Percentiles rank a stretch among this genome's conserved stretches.
phyloP scores from a whole-genome alignment of 352 stramenopile genomes.

The Thalassiosira mediterranea region DNA sequence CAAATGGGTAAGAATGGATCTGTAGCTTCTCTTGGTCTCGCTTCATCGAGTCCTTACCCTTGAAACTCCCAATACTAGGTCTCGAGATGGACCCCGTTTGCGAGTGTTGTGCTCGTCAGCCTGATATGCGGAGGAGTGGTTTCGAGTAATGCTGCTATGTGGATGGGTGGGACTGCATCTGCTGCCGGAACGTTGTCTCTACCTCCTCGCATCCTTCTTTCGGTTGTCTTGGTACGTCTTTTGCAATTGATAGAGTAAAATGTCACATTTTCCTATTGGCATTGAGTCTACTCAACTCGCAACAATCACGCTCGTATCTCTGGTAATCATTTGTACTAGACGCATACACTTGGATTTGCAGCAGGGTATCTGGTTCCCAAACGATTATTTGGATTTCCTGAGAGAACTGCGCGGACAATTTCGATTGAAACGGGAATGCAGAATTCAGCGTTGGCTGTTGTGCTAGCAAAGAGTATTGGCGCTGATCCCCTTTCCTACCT shows the following conservation, averaged over 20 bases:
- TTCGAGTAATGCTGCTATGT: slow-evolving; percentile 74
- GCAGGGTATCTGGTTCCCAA: slow-evolving; percentile 77
- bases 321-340: too few species aligned
- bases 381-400: slow-evolving; percentile 43
- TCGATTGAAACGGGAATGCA: slow-evolving; percentile 88
- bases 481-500: slow-evolving; percentile 79
- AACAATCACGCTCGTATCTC: too few species aligned
- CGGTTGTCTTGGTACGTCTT: slow-evolving; percentile 51
- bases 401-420: slow-evolving; percentile 71
- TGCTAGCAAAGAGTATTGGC: slow-evolving; percentile 84
- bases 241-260: too few species aligned
- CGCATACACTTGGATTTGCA: slow-evolving; percentile 79
- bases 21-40: too few species aligned
- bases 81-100: slow-evolving; percentile 81
- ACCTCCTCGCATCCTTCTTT: slow-evolving; percentile 53
- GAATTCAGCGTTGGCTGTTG: slow-evolving; percentile 87
- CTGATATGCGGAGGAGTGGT: slow-evolving; percentile 86
- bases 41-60: too few species aligned
- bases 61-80: too few species aligned
- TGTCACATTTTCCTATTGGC: too few species aligned
- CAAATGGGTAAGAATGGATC: too few species aligned
- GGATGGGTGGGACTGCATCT: slow-evolving; percentile 38
- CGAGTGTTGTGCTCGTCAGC: slow-evolving; percentile 80
- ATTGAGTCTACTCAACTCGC: too few species aligned
- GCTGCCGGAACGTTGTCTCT: slow-evolving; percentile 26